A percentile compares a stretch with the other conserved stretches of the same genome.
Evolutionary conservation across 257 asterid genomes (phyloP).

Genomic region (Solanum chaucha): DNA sequence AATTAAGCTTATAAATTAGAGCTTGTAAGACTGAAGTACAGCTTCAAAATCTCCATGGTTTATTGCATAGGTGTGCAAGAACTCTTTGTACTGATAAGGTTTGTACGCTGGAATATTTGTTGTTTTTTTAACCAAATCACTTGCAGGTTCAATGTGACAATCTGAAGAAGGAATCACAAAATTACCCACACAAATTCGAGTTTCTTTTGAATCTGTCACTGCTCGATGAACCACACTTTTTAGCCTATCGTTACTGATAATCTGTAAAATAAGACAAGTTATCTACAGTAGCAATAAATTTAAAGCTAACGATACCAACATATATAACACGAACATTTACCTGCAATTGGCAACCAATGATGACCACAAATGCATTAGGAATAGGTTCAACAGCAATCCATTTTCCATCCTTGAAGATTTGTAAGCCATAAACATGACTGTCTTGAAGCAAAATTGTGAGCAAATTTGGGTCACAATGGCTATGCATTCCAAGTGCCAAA

Average conservation of each 20-base stretch:
- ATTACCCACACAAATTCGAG: conserved; percentile 32
- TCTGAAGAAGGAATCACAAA: conserved; percentile 47
- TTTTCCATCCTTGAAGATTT: conserved; percentile 26
- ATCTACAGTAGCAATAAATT: not conserved
- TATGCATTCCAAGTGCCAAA: conserved; percentile 48
- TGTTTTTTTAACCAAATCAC: not conserved
- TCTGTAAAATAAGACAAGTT: conserved; percentile 6
- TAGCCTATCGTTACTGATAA: conserved; percentile 43
- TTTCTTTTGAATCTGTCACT: conserved; percentile 25
- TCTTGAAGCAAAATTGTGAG: conserved; percentile 48
- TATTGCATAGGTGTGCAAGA: conserved; percentile 40
- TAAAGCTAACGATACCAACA: too few species aligned
- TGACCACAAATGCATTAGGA: conserved; percentile 31
- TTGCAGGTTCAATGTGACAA: conserved; percentile 28
- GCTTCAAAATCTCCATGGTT: too few species aligned
- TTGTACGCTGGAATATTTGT: not conserved
- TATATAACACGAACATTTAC: not conserved
- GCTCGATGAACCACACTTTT: conserved; percentile 40
- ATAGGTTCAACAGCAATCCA: conserved; percentile 46
- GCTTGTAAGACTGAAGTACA: too few species aligned
- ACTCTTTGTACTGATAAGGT: conserved; percentile 37
- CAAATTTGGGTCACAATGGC: conserved; percentile 55
- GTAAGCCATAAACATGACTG: conserved; percentile 9
- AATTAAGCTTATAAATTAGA: too few species aligned
- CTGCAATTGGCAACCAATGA: conserved; percentile 6